Percentiles rank a stretch among this genome's conserved stretches.
Conservation (phyloP, 139 green algal genomes). For the Coccomyxa sp. region DNA sequence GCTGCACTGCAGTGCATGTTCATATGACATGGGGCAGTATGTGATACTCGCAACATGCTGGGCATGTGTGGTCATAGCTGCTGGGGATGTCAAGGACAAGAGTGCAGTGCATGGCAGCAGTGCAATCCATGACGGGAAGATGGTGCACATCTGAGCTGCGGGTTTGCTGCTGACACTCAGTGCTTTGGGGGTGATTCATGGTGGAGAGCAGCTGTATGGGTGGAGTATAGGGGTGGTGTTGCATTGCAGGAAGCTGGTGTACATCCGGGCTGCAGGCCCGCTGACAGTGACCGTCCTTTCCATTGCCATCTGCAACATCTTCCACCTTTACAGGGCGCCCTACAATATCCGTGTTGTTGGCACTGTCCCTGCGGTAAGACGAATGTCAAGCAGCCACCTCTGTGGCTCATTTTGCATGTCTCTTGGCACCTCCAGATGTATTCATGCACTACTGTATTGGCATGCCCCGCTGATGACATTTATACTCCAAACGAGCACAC, state of each 20-base stretch:
- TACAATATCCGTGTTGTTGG: slow-evolving; percentile 28
- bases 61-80: too few relatives aligned
- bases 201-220: too few relatives aligned
- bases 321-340: slow-evolving; percentile 20
- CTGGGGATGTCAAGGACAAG: too few relatives aligned
- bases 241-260: slow-evolving; percentile 19
- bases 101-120: too few relatives aligned
- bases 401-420: too few relatives aligned
- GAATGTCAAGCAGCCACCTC: too few relatives aligned
- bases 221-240: background rate
- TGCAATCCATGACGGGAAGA: background rate
- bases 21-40: background rate
- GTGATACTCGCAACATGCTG: too few relatives aligned
- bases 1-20: background rate
- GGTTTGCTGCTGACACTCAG: background rate
- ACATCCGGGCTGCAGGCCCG: slow-evolving; percentile 42
- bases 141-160: background rate
- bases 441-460: too few relatives aligned
- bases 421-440: too few relatives aligned
- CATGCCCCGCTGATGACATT: too few relatives aligned
- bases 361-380: slow-evolving; percentile 24
- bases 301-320: slow-evolving; percentile 50
- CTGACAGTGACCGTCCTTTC: slow-evolving; percentile 45
- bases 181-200: too few relatives aligned
- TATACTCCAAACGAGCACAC: too few relatives aligned